Base-by-base conservation (phyloP, 2,329 filamentous ascomycete species). In the Diaporthe sp. region DNA sequence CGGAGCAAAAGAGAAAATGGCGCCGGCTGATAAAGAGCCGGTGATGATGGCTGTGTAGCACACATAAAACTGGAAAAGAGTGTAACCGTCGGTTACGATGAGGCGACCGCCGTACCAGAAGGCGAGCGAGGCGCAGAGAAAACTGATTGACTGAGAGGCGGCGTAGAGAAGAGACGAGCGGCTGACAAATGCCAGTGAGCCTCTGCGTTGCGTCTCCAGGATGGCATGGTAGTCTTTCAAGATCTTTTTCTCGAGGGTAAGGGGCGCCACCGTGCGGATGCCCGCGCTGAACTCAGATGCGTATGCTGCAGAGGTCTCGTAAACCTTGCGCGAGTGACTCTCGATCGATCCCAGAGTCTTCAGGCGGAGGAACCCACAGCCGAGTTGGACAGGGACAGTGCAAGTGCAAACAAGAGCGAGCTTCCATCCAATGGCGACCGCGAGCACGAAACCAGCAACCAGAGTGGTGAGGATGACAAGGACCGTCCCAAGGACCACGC, bases 211-310 rank as follows among this genome's bases (percentile, higher is more conserved):
- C 1, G 80, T 81, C 1, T 88, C 92, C 42, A 97, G 90, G 68
- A 91, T 91, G 2, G 84, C 82, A 76, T 90, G 92, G 86, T 97
- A 99, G 71, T 92, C 88, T 2, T 84, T 80, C 79, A 95, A 89
- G 3, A 98, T 95, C 80, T 98, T 95, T 0, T 90, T 84, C 85
- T 99, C 97, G 17, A 96, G 91, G 0, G 96, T 98, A 61, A 99
- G 89, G 12, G 95, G 94, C 6, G 96, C 96, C 12, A 98, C 96
- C 2, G 97, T 98, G 71, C 96, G 94, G 79, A 98, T 98, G 10
- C 95, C 94, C 3, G 95, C 95, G 42, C 97, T 97, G 61, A 96
- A 95, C 84, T 99, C 96, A 65, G 96, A 97, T 12, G 97, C 97
- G 82, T 94, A 98, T 73, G 92, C 93, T 9, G 96, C 96, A 76